phyloP scores from a whole-genome alignment of 2,329 filamentous ascomycete genomes.

The Colletotrichum sp. region DNA sequence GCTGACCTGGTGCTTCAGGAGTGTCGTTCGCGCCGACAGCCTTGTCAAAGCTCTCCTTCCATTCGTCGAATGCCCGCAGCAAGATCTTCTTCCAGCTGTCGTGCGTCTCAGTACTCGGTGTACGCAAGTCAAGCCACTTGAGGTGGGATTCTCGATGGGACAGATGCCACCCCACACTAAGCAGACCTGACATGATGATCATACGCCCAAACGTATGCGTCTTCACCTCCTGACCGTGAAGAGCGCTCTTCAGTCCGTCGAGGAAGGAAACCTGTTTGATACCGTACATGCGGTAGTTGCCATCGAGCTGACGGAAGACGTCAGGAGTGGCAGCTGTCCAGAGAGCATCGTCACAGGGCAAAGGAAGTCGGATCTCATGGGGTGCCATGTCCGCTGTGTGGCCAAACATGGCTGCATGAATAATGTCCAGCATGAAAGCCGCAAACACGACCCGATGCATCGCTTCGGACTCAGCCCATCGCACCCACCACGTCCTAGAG shows the following conservation, averaged over 20 bases:
- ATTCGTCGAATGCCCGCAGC: constrained; percentile 82
- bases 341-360: constrained; percentile 86
- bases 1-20: constrained; percentile 45
- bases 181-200: constrained; percentile 86
- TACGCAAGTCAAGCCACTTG: constrained; percentile 75
- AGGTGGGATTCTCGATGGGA: constrained; percentile 86
- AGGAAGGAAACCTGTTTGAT: constrained; percentile 82
- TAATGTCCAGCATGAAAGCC: constrained; percentile 87
- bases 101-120: constrained; percentile 61
- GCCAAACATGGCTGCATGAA: constrained; percentile 91
- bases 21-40: constrained; percentile 54
- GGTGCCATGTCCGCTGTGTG: constrained; percentile 90
- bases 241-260: constrained; percentile 81
- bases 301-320: constrained; percentile 78
- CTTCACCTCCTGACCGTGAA: constrained; percentile 80
- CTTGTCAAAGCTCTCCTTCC: constrained; percentile 84
- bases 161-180: constrained; percentile 94
- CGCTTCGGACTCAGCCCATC: constrained; percentile 89
- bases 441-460: constrained; percentile 87
- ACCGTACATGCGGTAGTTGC: constrained; percentile 77
- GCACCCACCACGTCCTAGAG: constrained; percentile 71
- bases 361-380: constrained; percentile 83
- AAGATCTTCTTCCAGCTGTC: constrained; percentile 82
- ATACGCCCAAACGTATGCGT: constrained; percentile 90
- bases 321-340: constrained; percentile 84